phyloP scores from a whole-genome alignment of 2,329 filamentous ascomycete genomes.

The Pestalotiopsis sp. region DNA sequence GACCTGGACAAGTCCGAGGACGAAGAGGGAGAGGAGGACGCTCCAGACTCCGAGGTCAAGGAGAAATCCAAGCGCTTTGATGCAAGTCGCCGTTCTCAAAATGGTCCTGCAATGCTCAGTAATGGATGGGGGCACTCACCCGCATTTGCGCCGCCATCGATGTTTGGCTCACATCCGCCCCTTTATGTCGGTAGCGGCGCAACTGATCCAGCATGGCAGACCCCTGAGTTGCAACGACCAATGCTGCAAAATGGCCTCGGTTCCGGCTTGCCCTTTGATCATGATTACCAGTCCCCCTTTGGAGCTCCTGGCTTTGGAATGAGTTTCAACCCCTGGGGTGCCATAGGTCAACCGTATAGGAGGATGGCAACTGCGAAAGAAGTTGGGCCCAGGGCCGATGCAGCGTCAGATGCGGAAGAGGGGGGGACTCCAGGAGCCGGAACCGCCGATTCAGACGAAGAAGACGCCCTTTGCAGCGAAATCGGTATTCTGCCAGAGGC shows the following conservation, averaged over 20 bases:
- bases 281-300: neutral
- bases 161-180: slow-evolving; percentile 22
- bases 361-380: slow-evolving; percentile 8
- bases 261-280: neutral
- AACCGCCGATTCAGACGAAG: neutral
- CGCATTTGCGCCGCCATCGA: slow-evolving; percentile 18
- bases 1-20: slow-evolving; percentile 40
- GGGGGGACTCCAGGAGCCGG: neutral
- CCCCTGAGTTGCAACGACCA: slow-evolving; percentile 33
- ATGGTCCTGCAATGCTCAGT: neutral
- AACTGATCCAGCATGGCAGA: slow-evolving; percentile 41
- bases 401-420: neutral
- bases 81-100: slow-evolving; percentile 17
- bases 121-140: slow-evolving; percentile 16
- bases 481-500: neutral
- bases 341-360: neutral
- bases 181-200: slow-evolving; percentile 18
- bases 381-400: neutral
- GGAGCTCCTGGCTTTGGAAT: neutral
- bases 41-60: neutral
- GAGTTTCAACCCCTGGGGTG: neutral
- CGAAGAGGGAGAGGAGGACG: slow-evolving; percentile 37
- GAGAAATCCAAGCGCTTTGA: slow-evolving; percentile 17
- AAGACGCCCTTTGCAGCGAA: slow-evolving; percentile 5
- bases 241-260: neutral